These are phyloP conservation scores for Aspergillus sclerotialis DNA, from an alignment of 2,329 filamentous ascomycete species.

Conservation along the genomic window DNA sequence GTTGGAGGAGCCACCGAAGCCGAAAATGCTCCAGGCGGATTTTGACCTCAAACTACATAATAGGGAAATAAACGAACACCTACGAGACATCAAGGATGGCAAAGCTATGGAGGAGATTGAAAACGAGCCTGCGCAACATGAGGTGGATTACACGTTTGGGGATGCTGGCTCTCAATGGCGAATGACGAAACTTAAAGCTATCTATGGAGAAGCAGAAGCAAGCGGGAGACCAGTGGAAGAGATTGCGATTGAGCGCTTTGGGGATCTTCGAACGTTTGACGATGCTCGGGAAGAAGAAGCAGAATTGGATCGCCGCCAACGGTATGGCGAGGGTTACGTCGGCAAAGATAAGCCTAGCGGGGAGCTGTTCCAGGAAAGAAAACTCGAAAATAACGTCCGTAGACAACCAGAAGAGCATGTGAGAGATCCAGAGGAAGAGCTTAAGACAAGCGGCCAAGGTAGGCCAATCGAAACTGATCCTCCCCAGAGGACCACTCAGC, in stretches of 20 bases:
- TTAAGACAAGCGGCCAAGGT: conserved; percentile 45
- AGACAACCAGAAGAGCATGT: conserved; percentile 22
- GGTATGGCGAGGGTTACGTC: conserved; percentile 79
- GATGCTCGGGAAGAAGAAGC: conserved; percentile 86
- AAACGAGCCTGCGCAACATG: conserved; percentile 49
- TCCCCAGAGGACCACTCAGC: conserved; percentile 42
- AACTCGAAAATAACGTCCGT: conserved; percentile 50
- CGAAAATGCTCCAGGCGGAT: conserved; percentile 44
- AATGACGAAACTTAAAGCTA: conserved; percentile 86
- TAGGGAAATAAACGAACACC: conserved; percentile 70
- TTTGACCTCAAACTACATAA: conserved; percentile 67
- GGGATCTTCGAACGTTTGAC: conserved; percentile 76
- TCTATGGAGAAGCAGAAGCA: conserved; percentile 73
- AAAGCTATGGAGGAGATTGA: conserved; percentile 48
- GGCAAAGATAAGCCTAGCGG: conserved; percentile 82
- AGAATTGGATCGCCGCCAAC: conserved; percentile 75
- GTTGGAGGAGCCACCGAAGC: conserved; percentile 37
- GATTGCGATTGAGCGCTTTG: conserved; percentile 74
- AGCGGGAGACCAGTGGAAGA: conserved; percentile 68
- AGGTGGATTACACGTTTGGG: conserved; percentile 78
- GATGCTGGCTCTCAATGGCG: conserved; percentile 89
- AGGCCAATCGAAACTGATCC: conserved; percentile 51
- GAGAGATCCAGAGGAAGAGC: conserved; percentile 28
- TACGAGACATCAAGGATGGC: conserved; percentile 55
- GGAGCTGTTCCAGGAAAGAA: conserved; percentile 74